These are phyloP conservation scores for Dimocarpus longan DNA, from an alignment of 345 rosid species.

Conservation along the genomic window DNA sequence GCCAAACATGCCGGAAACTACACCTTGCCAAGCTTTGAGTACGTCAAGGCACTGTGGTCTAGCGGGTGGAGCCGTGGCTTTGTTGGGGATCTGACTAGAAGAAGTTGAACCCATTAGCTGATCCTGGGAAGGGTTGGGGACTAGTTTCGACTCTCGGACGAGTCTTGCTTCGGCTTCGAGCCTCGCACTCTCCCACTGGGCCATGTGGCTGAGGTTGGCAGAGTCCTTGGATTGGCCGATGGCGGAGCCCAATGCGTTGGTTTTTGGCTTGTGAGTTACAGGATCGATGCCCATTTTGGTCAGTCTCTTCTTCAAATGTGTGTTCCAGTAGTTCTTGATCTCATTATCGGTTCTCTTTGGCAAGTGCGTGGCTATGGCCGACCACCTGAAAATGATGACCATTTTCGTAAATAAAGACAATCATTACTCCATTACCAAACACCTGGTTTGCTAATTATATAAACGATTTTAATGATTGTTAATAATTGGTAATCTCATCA, in stretches of 20 bases:
- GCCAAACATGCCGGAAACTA: conserved; percentile 35
- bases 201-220: conserved; percentile 44
- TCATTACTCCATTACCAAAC: too few species aligned
- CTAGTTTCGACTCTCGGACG: conserved; percentile 31
- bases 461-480: too few species aligned
- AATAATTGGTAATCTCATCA: too few species aligned
- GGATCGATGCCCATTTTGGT: conserved; percentile 47
- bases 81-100: conserved; percentile 1
- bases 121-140: conserved; percentile 19
- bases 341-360: conserved; percentile 52
- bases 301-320: conserved; percentile 47
- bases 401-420: background rate
- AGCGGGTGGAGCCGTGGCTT: background rate
- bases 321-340: conserved; percentile 59
- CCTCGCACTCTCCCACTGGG: conserved; percentile 51
- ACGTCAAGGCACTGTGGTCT: conserved; percentile 54
- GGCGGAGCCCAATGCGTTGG: conserved; percentile 25
- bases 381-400: conserved; percentile 37
- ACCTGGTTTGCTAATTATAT: background rate
- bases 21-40: conserved; percentile 45
- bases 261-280: conserved; percentile 45
- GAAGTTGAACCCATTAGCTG: background rate
- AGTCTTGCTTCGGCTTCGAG: conserved; percentile 46
- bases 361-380: conserved; percentile 47
- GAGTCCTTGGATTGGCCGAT: conserved; percentile 27